phyloP scores from a whole-genome alignment of 148 eudicot species.

The Fagopyrum homotropicum region DNA sequence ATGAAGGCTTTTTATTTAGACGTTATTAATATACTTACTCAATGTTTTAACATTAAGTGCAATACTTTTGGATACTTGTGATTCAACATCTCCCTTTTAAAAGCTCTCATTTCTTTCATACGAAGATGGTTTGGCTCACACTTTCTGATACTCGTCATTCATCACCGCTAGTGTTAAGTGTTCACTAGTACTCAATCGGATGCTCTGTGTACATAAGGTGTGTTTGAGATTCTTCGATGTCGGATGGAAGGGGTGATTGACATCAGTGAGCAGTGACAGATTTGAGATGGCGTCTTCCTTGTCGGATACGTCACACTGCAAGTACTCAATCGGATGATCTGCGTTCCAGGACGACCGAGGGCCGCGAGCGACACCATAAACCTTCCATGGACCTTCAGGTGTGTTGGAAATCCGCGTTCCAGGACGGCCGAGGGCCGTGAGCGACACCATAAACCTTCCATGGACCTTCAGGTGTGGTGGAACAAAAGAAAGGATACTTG shows the following conservation, averaged over 20 bases:
- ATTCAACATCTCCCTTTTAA: too few species aligned
- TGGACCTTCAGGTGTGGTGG: slow-evolving; percentile 26
- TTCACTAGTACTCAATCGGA: too few species aligned
- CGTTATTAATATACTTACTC: not conserved
- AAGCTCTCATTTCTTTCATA: too few species aligned
- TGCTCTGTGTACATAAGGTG: too few species aligned
- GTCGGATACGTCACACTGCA: slow-evolving; percentile 59
- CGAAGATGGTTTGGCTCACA: too few species aligned
- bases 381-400: slow-evolving; percentile 40
- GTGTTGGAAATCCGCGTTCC: slow-evolving; percentile 40
- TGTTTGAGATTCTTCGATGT: too few species aligned
- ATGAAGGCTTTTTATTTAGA: not conserved
- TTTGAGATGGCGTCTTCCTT: slow-evolving; percentile 31
- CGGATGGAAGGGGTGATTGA: slow-evolving; percentile 56
- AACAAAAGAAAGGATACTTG: too few species aligned
- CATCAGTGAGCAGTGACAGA: slow-evolving; percentile 45
- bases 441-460: slow-evolving; percentile 65
- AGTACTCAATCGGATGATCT: slow-evolving; percentile 52
- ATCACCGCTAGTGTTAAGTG: too few species aligned
- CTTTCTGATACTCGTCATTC: too few species aligned
- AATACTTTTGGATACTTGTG: too few species aligned
- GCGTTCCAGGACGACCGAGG: slow-evolving; percentile 63
- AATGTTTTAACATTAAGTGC: too few species aligned
- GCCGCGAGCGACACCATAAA: slow-evolving; percentile 62
- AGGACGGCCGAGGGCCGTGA: slow-evolving; percentile 53